Percentiles rank a stretch among this genome's conserved stretches.
phyloP scores from a whole-genome alignment of 768 basidiomycete species.

The Boletus subparvulus region DNA sequence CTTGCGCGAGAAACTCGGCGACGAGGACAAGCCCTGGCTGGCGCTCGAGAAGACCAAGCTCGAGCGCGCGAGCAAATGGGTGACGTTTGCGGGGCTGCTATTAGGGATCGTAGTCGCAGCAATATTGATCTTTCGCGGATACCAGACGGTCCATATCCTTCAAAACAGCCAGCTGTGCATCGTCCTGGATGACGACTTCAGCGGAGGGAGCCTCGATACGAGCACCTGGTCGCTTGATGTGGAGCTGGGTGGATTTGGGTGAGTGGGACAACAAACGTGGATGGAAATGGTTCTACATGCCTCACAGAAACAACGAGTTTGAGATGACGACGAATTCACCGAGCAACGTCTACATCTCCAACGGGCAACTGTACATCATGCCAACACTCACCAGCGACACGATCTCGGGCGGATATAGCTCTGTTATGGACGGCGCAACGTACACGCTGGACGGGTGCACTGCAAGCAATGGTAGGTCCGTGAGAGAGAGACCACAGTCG shows the following conservation, averaged over 20 bases:
- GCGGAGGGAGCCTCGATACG: constrained; percentile 38
- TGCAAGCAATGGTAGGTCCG: constrained; percentile 10
- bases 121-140: constrained; percentile 47
- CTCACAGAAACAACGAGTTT: constrained; percentile 49
- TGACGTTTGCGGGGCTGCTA: constrained; percentile 43
- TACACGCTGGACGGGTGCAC: constrained; percentile 41
- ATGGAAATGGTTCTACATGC: constrained; percentile 6
- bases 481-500: not conserved
- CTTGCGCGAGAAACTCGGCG: constrained; percentile 49
- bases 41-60: constrained; percentile 33
- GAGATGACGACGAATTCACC: constrained; percentile 48
- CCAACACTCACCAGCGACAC: constrained; percentile 56
- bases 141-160: constrained; percentile 38
- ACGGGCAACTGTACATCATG: constrained; percentile 57
- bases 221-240: constrained; percentile 49
- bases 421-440: constrained; percentile 41
- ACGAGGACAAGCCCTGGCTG: constrained; percentile 49
- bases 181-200: constrained; percentile 53
- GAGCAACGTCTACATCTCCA: constrained; percentile 44
- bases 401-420: constrained; percentile 34
- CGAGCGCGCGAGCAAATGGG: constrained; percentile 44
- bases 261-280: constrained; percentile 5
- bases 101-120: constrained; percentile 44
- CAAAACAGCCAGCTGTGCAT: constrained; percentile 37
- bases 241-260: constrained; percentile 55